phyloP scores from a whole-genome alignment of 257 asterid genomes.

The Pogostemon cablin region DNA sequence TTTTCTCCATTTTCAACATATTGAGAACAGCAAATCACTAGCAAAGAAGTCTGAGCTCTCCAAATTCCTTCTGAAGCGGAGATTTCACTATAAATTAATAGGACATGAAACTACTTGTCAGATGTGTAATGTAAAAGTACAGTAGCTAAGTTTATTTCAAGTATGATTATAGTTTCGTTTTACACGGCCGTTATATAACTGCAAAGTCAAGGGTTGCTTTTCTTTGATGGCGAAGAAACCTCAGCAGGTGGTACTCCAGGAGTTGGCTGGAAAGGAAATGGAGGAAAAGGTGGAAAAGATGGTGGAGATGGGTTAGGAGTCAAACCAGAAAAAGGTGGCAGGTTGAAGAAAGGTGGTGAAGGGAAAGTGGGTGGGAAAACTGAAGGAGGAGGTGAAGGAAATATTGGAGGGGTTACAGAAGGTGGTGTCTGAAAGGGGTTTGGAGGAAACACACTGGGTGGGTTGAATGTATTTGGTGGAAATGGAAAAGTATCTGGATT shows the following conservation, averaged over 20 bases:
- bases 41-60: background rate
- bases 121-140: conserved; percentile 11
- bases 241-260: conserved; percentile 63
- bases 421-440: conserved; percentile 46
- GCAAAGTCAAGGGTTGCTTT: conserved; percentile 46
- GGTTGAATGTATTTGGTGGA: conserved; percentile 50
- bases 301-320: conserved; percentile 46
- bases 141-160: conserved; percentile 18
- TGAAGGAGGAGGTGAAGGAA: conserved; percentile 53
- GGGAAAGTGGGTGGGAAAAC: conserved; percentile 55
- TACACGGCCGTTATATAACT: conserved; percentile 26
- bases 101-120: background rate
- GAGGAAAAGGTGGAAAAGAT: conserved; percentile 50
- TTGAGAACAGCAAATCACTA: no score
- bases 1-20: no score
- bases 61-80: background rate
- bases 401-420: conserved; percentile 44
- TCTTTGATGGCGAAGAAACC: conserved; percentile 38
- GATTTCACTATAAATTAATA: background rate
- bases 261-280: conserved; percentile 62
- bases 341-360: conserved; percentile 43
- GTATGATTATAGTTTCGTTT: conserved; percentile 12
- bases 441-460: conserved; percentile 56
- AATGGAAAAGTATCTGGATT: conserved; percentile 34
- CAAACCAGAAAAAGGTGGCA: conserved; percentile 60